A percentile compares a stretch with the other conserved stretches of the same genome.
phyloP scores from a whole-genome alignment of 805 yeast genomes.

The Pichia occidentalis region DNA sequence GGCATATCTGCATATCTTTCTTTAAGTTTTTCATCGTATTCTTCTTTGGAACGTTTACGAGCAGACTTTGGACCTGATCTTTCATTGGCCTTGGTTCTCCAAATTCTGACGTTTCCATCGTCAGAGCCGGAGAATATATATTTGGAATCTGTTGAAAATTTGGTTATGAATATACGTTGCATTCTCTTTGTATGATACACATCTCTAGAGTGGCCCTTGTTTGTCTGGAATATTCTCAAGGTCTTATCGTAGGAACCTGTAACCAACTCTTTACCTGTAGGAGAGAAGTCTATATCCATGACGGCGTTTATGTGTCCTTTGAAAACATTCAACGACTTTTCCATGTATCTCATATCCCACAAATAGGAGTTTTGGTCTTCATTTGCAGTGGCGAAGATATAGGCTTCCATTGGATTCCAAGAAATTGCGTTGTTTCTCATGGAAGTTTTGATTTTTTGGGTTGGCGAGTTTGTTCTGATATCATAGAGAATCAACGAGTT shows the following conservation, averaged over 20 bases:
- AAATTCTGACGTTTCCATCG: conserved; percentile 89
- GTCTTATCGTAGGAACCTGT: conserved; percentile 95
- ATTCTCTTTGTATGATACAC: conserved; percentile 94
- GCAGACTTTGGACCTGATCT: conserved; percentile 76
- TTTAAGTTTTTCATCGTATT: conserved; percentile 86
- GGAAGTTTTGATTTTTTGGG: conserved; percentile 80
- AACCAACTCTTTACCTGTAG: conserved; percentile 94
- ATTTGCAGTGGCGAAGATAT: conserved; percentile 80
- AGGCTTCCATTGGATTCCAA: conserved; percentile 99
- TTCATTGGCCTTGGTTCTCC: conserved; percentile 87
- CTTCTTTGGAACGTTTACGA: conserved; percentile 73
- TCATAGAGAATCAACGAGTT: conserved; percentile 88
- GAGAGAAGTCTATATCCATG: conserved; percentile 89
- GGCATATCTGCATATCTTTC: conserved; percentile 96
- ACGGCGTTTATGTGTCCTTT: conserved; percentile 97
- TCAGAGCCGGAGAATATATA: conserved; percentile 89
- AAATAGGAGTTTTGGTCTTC: conserved; percentile 94
- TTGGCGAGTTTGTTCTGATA: conserved; percentile 81
- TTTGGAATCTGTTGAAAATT: conserved; percentile 82
- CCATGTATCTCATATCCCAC: conserved; percentile 95
- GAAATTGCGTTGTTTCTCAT: conserved; percentile 79
- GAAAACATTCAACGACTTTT: conserved; percentile 71
- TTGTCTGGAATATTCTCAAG: conserved; percentile 61
- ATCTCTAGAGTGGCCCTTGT: conserved; percentile 89
- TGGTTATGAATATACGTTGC: conserved; percentile 87